Evolutionary conservation across 2,329 filamentous ascomycete genomes (phyloP), one percentile per base, ranked within the genome.

Genomic region (Colletotrichum eleusines): DNA sequence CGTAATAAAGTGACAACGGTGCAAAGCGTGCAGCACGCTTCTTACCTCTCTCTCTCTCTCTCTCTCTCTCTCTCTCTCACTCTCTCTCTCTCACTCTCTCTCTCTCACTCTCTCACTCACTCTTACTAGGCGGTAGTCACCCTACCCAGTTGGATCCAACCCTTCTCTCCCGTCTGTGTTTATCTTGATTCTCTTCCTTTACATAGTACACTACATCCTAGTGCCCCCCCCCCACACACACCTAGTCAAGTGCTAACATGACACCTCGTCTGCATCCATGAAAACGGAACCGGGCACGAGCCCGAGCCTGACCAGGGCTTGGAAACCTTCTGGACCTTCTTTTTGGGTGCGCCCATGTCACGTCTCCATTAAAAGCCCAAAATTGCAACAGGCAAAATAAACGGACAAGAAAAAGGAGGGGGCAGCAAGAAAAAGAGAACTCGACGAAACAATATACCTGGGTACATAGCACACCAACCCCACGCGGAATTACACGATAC

Each of bases 1-100:
- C 57, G 63, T 48, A 66, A 51, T 31, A 70, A 55, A 40, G 48
- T 70, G 67, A 69, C 53, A 69, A 54, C 66, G 60, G 66, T 26
- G 35, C 31, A 40, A 67, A 9, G 35, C 38, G n/a, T 38, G 26
- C 44, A 42, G 18, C 55, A n/a, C 23, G 35, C 60, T 38, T 7
- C n/a, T 44, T 40, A 46, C 59, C 38, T 38, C 42, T 50, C 18
- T 20, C 16, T 5, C 40, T 20, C 5, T 28, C 44, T 63, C n/a
- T 40, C 44, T 42, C n/a, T 46, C 8, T 23, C 8, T 18, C 44
- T 63, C n/a, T 40, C 44, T 42, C n/a, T 46, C 8, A 12, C 8
- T 18, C 38, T 38, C 42, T 50, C 18, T 20, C 16, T 5, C 40
- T 20, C 5, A n/a, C 44, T 63, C n/a, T 40, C 44, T 42, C n/a